These are phyloP conservation scores for Thermomyces lanuginosus DNA, from an alignment of 2,329 filamentous ascomycete species.

Conservation along the genomic window DNA sequence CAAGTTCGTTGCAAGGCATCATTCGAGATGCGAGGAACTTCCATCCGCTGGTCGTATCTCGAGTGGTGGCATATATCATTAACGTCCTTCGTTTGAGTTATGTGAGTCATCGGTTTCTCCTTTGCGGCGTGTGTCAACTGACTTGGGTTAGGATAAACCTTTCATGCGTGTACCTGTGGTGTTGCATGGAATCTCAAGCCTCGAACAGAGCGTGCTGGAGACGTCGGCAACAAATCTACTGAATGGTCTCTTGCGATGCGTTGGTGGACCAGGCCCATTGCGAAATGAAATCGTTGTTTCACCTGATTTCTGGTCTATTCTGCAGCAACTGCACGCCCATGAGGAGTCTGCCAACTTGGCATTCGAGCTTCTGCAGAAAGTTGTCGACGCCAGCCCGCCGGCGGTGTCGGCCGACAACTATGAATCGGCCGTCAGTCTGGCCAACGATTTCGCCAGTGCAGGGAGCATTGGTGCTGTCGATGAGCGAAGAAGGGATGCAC, in stretches of 20 bases:
- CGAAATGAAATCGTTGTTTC: constrained; percentile 90
- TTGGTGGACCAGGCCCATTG: constrained; percentile 58
- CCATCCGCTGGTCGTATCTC: constrained; percentile 68
- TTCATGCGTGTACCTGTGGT: constrained; percentile 85
- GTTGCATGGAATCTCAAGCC: constrained; percentile 76
- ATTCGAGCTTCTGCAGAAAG: constrained; percentile 71
- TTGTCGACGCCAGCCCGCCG: constrained; percentile 54
- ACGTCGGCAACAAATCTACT: constrained; percentile 61
- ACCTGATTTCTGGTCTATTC: constrained; percentile 89
- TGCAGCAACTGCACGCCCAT: constrained; percentile 56
- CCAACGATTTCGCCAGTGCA: constrained; percentile 79
- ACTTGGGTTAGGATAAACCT: constrained; percentile 51
- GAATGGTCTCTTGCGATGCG: constrained; percentile 63
- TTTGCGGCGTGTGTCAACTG: constrained; percentile 8
- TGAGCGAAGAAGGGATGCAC: constrained; percentile 51
- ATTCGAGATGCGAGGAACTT: constrained; percentile 63
- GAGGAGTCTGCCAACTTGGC: constrained; percentile 58
- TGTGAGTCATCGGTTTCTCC: constrained; percentile 27
- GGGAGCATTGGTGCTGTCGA: constrained; percentile 55
- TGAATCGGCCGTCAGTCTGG: constrained; percentile 63
- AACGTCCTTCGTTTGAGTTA: constrained; percentile 69
- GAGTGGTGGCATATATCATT: constrained; percentile 75
- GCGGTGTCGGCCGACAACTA: constrained; percentile 93
- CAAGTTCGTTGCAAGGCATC: constrained; percentile 63
- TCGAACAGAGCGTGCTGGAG: constrained; percentile 60